phyloP scores from a whole-genome alignment of 768 basidiomycete genomes.

The Krasilnikovozyma curviuscula region DNA sequence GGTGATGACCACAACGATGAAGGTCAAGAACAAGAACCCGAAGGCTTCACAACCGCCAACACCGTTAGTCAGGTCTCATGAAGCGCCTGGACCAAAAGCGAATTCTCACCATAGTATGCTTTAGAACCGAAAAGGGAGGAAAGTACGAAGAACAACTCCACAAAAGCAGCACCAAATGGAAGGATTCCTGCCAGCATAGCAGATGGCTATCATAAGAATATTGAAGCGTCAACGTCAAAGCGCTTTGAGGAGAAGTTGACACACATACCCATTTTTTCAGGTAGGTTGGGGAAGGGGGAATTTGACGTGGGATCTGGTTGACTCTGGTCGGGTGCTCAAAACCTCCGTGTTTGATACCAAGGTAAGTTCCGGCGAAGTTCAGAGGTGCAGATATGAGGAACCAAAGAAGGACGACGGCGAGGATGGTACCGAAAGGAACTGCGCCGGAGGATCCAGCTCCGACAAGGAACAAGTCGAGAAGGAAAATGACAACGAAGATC shows the following conservation, averaged over 20 bases:
- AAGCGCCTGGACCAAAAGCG: not conserved
- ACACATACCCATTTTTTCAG: conserved; percentile 52
- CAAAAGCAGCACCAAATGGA: conserved; percentile 86
- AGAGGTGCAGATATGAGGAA: conserved; percentile 85
- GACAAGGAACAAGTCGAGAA: conserved; percentile 80
- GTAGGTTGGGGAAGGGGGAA: conserved; percentile 71
- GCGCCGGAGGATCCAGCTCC: conserved; percentile 76
- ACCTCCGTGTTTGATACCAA: conserved; percentile 62
- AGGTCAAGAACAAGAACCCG: conserved; percentile 78
- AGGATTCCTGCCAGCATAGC: conserved; percentile 72
- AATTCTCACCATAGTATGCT: conserved; percentile 44
- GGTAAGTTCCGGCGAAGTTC: conserved; percentile 65
- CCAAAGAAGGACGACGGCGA: conserved; percentile 68
- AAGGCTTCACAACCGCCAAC: conserved; percentile 37
- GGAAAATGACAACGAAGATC: conserved; percentile 65
- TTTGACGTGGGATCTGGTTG: conserved; percentile 87
- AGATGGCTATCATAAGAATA: conserved; percentile 34
- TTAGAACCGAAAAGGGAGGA: conserved; percentile 29
- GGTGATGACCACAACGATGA: conserved; percentile 60
- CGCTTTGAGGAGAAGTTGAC: not conserved
- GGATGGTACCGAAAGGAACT: conserved; percentile 88
- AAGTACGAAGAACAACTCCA: conserved; percentile 54
- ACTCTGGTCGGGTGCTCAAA: conserved; percentile 70
- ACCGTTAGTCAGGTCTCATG: not conserved
- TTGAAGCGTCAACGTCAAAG: not conserved